These are phyloP conservation scores for Hypericum androsaemum DNA, from an alignment of 345 rosid genomes.

Conservation along the genomic window DNA sequence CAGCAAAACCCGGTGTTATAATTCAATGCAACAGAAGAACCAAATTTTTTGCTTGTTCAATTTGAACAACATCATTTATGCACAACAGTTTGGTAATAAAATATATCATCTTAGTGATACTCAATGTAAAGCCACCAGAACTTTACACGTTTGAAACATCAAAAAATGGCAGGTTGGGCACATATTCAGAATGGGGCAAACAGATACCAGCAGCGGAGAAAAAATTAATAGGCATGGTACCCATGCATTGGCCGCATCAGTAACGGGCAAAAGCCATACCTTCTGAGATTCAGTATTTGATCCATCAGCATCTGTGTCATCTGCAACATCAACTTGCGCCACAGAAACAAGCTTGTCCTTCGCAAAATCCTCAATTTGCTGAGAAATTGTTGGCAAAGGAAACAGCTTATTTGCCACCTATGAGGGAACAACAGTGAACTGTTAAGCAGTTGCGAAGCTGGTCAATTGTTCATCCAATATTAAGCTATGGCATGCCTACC, in stretches of 20 bases:
- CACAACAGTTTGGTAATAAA: too few species aligned
- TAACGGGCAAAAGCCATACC: slow-evolving; percentile 33
- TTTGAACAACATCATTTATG: too few species aligned
- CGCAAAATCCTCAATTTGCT: slow-evolving; percentile 83
- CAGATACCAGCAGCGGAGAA: not conserved
- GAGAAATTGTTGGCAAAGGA: slow-evolving; percentile 60
- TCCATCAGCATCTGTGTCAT: slow-evolving; percentile 36
- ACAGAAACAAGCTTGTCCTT: slow-evolving; percentile 55
- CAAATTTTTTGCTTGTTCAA: too few species aligned
- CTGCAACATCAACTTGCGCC: slow-evolving; percentile 29
- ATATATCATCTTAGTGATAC: too few species aligned
- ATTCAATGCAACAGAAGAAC: too few species aligned
- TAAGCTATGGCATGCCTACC: slow-evolving; percentile 36
- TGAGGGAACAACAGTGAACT: slow-evolving; percentile 18
- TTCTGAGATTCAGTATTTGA: slow-evolving; percentile 30
- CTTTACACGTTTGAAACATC: too few species aligned
- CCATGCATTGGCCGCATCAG: not conserved
- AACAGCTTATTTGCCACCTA: slow-evolving; percentile 96
- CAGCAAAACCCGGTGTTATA: too few species aligned
- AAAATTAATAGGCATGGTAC: not conserved
- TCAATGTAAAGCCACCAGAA: too few species aligned
- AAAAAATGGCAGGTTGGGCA: not conserved
- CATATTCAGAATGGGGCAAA: not conserved
- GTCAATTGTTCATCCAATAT: slow-evolving; percentile 6
- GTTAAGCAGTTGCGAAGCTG: slow-evolving; percentile 13